Base-by-base conservation (phyloP, 495 filamentous ascomycete genomes). In the Eremomyces bilateralis region DNA sequence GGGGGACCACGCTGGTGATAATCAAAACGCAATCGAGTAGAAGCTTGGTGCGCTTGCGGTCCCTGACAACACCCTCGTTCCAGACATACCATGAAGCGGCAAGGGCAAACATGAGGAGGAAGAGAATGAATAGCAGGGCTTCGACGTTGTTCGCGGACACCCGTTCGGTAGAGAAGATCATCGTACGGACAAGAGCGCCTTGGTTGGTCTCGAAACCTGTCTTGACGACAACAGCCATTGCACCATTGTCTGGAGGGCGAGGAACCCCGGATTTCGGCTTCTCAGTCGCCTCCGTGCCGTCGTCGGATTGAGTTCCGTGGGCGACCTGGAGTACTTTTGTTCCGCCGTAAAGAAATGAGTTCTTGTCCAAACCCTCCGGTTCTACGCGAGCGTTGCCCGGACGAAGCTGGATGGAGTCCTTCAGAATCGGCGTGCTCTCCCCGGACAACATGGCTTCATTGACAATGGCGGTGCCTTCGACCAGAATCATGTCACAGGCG, bases 1-100 rank as follows among this genome's bases (percentile, higher is more conserved):
- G 88, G 15, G 88, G 88, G 3, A 99, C 88, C 36, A 99, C 88
- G 49, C 81, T 92, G 15, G 88, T 99, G 42, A 95, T 67, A 46
- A 99, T 99, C 39, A 99, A 69, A 45, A 99, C 73, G 56, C 88
- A 99, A 55, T 99, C 88, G 35, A 99, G 70, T 38, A 99, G 67
- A 20, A 99, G 67, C 66, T 99, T 99, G 15, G 82, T 93, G 38
- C 88, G 72, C 63, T 95, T 94, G 46, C 88, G 74, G 52, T 95
- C 85, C 59, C 75, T 76, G 36, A 64, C 57, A 24, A 95, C 84
- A 57, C 88, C 88, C 54, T 99, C 85, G 39, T 82, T 70, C 88
- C 88, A 99, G 32, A 99, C 88, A 52, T 99, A 99, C 88, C 90
- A 95, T n/a, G 85, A 90, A 21, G 88, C 88, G 36, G 88, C 88